phyloP scores from a whole-genome alignment of 2,329 filamentous ascomycete genomes.

The Fusarium annulatum region DNA sequence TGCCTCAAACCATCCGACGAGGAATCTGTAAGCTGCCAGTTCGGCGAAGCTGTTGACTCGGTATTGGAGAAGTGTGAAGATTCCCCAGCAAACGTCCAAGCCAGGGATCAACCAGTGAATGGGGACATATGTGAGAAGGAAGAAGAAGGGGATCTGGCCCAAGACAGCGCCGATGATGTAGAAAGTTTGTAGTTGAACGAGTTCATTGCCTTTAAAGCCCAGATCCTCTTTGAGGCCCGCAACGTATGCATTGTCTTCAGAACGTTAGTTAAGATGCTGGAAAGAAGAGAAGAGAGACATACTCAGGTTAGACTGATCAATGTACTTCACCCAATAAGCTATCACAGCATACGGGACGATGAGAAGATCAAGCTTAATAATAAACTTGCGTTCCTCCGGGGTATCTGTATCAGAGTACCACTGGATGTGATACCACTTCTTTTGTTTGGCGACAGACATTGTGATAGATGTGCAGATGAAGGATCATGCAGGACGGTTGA shows the following conservation, averaged over 20 bases:
- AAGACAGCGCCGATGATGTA: slow-evolving; percentile 59
- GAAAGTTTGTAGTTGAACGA: slow-evolving; percentile 66
- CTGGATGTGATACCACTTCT: slow-evolving; percentile 26
- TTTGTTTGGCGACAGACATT: slow-evolving; percentile 11
- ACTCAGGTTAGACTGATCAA: slow-evolving; percentile 44
- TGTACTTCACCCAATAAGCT: slow-evolving; percentile 44
- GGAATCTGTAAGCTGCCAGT: slow-evolving; percentile 63
- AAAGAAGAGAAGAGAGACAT: not conserved
- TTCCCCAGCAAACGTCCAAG: slow-evolving; percentile 64
- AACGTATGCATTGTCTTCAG: slow-evolving; percentile 65
- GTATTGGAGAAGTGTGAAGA: slow-evolving; percentile 67
- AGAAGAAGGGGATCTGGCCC: slow-evolving; percentile 63
- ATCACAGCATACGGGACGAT: slow-evolving; percentile 49
- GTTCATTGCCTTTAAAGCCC: slow-evolving; percentile 62
- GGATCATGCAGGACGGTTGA: not conserved
- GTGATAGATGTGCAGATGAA: not conserved
- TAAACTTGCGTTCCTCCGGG: slow-evolving; percentile 26
- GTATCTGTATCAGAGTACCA: slow-evolving; percentile 28
- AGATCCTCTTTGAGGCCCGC: slow-evolving; percentile 65
- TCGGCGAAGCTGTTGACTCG: slow-evolving; percentile 61
- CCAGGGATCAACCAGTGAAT: slow-evolving; percentile 63
- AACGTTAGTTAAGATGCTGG: not conserved
- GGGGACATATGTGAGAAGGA: slow-evolving; percentile 58
- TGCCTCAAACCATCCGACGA: slow-evolving; percentile 64
- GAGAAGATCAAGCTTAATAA: slow-evolving; percentile 64